These are phyloP conservation scores for Lipomyces spencermartinsiae DNA, from an alignment of 805 yeast species.

Conservation along the genomic window DNA sequence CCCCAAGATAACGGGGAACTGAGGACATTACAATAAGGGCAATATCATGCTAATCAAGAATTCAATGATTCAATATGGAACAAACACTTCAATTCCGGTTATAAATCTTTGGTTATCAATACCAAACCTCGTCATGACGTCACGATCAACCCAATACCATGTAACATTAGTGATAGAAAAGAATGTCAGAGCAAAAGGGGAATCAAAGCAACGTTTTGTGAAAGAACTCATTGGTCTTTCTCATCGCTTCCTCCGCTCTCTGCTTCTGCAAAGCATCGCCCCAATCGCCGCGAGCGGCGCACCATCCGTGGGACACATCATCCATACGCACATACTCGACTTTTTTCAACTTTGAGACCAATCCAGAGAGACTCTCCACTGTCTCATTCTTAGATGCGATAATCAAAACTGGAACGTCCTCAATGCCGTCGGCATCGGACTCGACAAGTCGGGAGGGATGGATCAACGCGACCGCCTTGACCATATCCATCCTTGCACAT, in stretches of 20 bases:
- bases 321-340: constrained; percentile 31
- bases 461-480: constrained; percentile 27
- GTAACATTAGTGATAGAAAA: not conserved
- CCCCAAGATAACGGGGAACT: no score
- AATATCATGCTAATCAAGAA: no score
- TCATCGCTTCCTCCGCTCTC: constrained; percentile 36
- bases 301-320: constrained; percentile 38
- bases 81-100: no score
- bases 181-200: constrained; percentile 37
- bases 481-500: constrained; percentile 18
- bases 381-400: constrained; percentile 32
- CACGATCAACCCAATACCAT: not conserved
- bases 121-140: not conserved
- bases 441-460: constrained; percentile 35
- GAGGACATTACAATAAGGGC: no score
- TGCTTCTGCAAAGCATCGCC: constrained; percentile 25
- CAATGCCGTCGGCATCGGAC: constrained; percentile 32
- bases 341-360: constrained; percentile 17
- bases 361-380: constrained; percentile 18
- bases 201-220: constrained; percentile 43
- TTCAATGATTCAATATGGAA: no score
- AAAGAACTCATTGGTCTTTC: constrained; percentile 27
- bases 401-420: constrained; percentile 30
- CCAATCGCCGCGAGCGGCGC: constrained; percentile 38
- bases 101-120: no score